Evolutionary conservation across 2,329 filamentous ascomycete genomes (phyloP).

Genomic region (Exophiala lecanii-corni): DNA sequence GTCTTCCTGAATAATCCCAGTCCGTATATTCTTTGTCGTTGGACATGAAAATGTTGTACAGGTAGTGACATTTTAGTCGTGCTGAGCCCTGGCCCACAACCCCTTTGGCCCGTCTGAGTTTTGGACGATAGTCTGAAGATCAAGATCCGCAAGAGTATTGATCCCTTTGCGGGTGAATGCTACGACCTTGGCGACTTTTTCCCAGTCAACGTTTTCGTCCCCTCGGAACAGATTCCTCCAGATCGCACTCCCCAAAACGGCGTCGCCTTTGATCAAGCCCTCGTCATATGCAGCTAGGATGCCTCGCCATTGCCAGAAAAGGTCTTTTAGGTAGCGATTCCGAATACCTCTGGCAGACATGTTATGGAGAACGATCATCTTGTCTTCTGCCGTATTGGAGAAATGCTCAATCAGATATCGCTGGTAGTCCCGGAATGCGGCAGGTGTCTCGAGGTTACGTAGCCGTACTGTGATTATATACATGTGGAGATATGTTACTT

Average conservation of each 20-base stretch:
- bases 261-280: slow-evolving; percentile 43
- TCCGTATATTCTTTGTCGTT: no score
- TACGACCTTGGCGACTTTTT: slow-evolving; percentile 57
- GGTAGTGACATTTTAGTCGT: no score
- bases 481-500: slow-evolving; percentile 94
- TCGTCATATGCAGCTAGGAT: slow-evolving; percentile 63
- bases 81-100: slow-evolving; percentile 12
- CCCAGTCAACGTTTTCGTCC: slow-evolving; percentile 57
- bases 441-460: slow-evolving; percentile 65
- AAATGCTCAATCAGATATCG: slow-evolving; percentile 92
- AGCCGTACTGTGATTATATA: slow-evolving; percentile 83
- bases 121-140: slow-evolving; percentile 7
- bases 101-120: slow-evolving; percentile 4
- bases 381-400: slow-evolving; percentile 63
- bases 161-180: slow-evolving; percentile 52
- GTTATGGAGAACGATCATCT: slow-evolving; percentile 53
- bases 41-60: no score
- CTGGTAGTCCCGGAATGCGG: slow-evolving; percentile 71
- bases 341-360: slow-evolving; percentile 51
- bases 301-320: slow-evolving; percentile 91
- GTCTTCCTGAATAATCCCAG: no score
- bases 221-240: slow-evolving; percentile 94
- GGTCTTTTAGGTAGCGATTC: slow-evolving; percentile 69
- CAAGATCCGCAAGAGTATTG: slow-evolving; percentile 6
- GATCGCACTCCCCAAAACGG: slow-evolving; percentile 59